These are phyloP conservation scores for Xanthoconium stramineum DNA, from an alignment of 768 basidiomycete genomes.

Conservation along the genomic window DNA sequence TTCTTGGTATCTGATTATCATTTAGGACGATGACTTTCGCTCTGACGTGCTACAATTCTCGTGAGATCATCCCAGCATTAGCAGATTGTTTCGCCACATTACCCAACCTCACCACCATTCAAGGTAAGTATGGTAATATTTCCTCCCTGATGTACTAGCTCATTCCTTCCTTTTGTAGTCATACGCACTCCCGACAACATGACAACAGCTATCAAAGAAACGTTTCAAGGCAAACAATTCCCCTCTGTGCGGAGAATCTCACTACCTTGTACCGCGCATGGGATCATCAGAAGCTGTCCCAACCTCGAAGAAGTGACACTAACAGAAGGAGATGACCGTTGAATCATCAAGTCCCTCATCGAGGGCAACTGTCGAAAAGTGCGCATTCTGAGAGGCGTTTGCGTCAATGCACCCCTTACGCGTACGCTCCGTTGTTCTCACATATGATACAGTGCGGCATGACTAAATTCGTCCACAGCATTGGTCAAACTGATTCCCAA, in stretches of 20 bases:
- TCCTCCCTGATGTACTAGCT: neutral
- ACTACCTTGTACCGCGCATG: conserved; percentile 1
- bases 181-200: neutral
- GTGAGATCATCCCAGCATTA: conserved; percentile 6
- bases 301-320: conserved; percentile 10
- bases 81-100: neutral
- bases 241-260: conserved; percentile 5
- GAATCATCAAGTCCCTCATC: conserved; percentile 1
- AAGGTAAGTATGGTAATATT: neutral
- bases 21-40: conserved; percentile 1
- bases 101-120: conserved; percentile 9
- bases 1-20: neutral
- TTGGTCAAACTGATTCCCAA: conserved; percentile 7
- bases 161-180: neutral
- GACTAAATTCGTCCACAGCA: neutral
- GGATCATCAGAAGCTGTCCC: conserved; percentile 11
- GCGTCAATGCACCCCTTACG: neutral
- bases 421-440: conserved; percentile 7
- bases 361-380: neutral
- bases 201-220: conserved; percentile 2
- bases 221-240: conserved; percentile 7
- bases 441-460: neutral
- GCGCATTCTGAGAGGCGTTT: conserved; percentile 6
- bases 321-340: conserved; percentile 2
- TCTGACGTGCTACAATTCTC: neutral